Percentiles rank a stretch among this genome's conserved stretches.
Evolutionary conservation across 495 filamentous ascomycete genomes (phyloP).

Genomic region (Xylaria grammica): DNA sequence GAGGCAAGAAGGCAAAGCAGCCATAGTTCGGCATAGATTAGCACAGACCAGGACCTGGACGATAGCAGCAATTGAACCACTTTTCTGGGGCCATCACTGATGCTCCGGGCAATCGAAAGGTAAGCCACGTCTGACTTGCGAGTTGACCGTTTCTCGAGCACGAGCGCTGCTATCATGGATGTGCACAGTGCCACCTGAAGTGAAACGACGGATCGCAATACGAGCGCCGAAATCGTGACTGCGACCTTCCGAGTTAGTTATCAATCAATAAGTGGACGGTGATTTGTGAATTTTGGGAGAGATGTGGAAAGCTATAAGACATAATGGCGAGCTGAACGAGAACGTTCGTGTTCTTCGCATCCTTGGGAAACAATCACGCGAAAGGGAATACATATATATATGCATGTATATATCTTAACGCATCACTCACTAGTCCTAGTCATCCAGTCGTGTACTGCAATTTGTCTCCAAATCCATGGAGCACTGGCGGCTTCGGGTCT

Average conservation of each 20-base stretch:
- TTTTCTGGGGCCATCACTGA: slow-evolving; percentile 8
- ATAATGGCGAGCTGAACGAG: too few species aligned
- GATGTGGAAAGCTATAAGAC: too few species aligned
- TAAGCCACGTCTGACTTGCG: slow-evolving; percentile 13
- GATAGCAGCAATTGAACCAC: not conserved
- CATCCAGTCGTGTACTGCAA: slow-evolving; percentile 6
- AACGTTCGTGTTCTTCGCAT: too few species aligned
- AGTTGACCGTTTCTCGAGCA: slow-evolving; percentile 6
- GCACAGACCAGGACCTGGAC: slow-evolving; percentile 5
- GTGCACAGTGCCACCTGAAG: slow-evolving; percentile 11
- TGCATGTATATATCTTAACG: too few species aligned
- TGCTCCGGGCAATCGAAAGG: slow-evolving; percentile 9
- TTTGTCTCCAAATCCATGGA: slow-evolving; percentile 6
- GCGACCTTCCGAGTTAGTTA: not conserved
- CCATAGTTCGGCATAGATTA: slow-evolving; percentile 6
- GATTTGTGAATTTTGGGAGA: not conserved
- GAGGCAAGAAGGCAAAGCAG: slow-evolving; percentile 2
- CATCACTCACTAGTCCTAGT: not conserved
- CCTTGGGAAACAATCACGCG: too few species aligned
- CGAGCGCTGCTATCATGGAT: slow-evolving; percentile 8
- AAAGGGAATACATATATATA: too few species aligned
- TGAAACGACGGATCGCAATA: slow-evolving; percentile 7
- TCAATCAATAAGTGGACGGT: not conserved
- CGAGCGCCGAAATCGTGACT: slow-evolving; percentile 5
- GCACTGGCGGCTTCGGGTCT: not conserved